Evolutionary conservation across 805 yeast species (phyloP), one percentile per base, ranked within the genome.

Genomic region (Grigorovia yakushimaensis): DNA sequence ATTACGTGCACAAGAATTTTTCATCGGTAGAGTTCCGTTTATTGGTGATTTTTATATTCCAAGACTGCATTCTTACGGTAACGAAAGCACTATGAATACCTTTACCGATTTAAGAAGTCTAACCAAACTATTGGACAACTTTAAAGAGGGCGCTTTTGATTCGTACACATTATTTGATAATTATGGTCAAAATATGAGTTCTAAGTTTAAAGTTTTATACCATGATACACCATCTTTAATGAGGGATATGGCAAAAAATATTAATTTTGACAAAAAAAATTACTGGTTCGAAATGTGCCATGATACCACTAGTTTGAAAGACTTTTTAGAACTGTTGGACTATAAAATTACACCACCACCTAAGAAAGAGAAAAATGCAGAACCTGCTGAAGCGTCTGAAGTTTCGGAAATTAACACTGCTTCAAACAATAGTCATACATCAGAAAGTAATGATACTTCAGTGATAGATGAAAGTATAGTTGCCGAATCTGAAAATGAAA

Each of bases 31-130:
- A 49, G 48, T 59, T 10, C 61, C 61, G 3, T 53, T 54, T 40
- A 53, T 59, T 40, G 63, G 63, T 43, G 62, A 59, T 48, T 59
- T 59, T 24, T 59, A 59, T 46, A 20, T 59, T 18, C 63, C 63
- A 39, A 50, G 63, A 20, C 45, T 57, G 20, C 58, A 54, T 44
- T 50, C 58, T 2, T 59, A 59, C 44, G 54, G 53, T 23, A 41
- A 47, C 17, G 42, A 47, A 11, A 38, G 46, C 4, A 46, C 40
- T 4, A 47, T 52, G 37, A 52, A 43, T 18, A 57, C 54, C 1
- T 57, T 49, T 22, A 52, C 58, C 9, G 59, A 54, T 43, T 44
- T 55, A 9, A 48, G 50, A 43, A 50, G 45, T 8, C 39, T 58
- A 10, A 40, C 51, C 11, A 42, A 45, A 9, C 24, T 54, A 6